A percentile compares a stretch with the other conserved stretches of the same genome.
Evolutionary conservation across 768 basidiomycete species (phyloP).

Genomic region (Cubamyces sp.): DNA sequence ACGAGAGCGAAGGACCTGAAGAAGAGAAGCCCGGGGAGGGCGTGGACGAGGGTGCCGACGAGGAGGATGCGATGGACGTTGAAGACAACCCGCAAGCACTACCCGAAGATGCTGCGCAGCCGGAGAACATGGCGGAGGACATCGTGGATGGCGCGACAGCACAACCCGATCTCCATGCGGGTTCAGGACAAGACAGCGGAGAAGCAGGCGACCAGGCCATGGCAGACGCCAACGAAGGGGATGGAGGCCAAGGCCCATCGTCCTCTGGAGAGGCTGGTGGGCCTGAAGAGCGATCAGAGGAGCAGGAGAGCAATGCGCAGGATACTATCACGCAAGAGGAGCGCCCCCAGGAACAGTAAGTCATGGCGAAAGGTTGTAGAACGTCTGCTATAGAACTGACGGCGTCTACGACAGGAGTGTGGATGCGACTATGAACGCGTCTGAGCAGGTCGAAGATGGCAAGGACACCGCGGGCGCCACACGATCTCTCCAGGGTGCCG

Average conservation of each 20-base stretch:
- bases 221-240: constrained; percentile 17
- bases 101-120: constrained; percentile 42
- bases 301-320: background rate
- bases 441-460: constrained; percentile 10
- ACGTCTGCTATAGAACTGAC: background rate
- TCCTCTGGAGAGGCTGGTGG: constrained; percentile 9
- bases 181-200: constrained; percentile 30
- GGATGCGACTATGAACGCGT: background rate
- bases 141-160: constrained; percentile 39
- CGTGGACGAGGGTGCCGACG: constrained; percentile 31
- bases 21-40: constrained; percentile 38
- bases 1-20: constrained; percentile 33
- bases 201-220: constrained; percentile 17
- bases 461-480: constrained; percentile 19
- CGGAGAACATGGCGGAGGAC: constrained; percentile 50
- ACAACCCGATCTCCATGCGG: constrained; percentile 43
- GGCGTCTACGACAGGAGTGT: background rate
- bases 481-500: constrained; percentile 23
- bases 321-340: constrained; percentile 2
- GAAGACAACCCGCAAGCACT: constrained; percentile 36
- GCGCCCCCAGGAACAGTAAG: constrained; percentile 13
- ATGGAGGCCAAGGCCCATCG: constrained; percentile 10
- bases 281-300: background rate
- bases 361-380: background rate
- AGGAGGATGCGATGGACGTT: constrained; percentile 31